Conservation (phyloP, 1,139 yeast species). For the Lodderomyces jiufengensis region DNA sequence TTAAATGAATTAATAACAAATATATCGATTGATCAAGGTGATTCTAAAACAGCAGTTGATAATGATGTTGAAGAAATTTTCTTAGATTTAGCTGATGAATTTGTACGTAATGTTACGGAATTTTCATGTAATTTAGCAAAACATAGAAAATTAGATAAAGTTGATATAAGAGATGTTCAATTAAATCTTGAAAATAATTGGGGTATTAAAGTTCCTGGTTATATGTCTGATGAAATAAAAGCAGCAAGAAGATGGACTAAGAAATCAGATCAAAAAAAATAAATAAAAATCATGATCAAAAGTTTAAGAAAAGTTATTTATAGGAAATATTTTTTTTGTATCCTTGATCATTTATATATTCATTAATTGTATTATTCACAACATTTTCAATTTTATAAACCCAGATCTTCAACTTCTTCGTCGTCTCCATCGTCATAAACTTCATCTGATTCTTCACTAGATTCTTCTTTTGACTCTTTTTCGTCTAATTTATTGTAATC, state of each 20-base stretch:
- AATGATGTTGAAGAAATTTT: conserved; percentile 94
- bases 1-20: conserved; percentile 79
- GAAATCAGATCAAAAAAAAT: conserved; percentile 34
- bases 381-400: too few species aligned
- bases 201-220: conserved; percentile 94
- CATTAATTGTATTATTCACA: not conserved
- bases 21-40: conserved; percentile 81
- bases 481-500: not conserved
- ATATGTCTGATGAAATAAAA: conserved; percentile 84
- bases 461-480: not conserved
- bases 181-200: conserved; percentile 90
- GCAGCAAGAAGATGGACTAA: conserved; percentile 82
- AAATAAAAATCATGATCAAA: too few species aligned
- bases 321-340: too few species aligned
- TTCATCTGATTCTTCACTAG: too few species aligned
- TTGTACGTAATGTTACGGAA: conserved; percentile 82
- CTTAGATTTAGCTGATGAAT: conserved; percentile 92
- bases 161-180: conserved; percentile 88
- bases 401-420: too few species aligned
- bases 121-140: conserved; percentile 95
- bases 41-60: conserved; percentile 85
- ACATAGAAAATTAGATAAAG: conserved; percentile 83
- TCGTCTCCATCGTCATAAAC: too few species aligned
- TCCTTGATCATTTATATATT: too few species aligned
- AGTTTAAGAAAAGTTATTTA: too few species aligned